These are phyloP conservation scores for Phyllosticta citribraziliensis DNA, from an alignment of 2,329 filamentous ascomycete genomes.

Conservation along the genomic window DNA sequence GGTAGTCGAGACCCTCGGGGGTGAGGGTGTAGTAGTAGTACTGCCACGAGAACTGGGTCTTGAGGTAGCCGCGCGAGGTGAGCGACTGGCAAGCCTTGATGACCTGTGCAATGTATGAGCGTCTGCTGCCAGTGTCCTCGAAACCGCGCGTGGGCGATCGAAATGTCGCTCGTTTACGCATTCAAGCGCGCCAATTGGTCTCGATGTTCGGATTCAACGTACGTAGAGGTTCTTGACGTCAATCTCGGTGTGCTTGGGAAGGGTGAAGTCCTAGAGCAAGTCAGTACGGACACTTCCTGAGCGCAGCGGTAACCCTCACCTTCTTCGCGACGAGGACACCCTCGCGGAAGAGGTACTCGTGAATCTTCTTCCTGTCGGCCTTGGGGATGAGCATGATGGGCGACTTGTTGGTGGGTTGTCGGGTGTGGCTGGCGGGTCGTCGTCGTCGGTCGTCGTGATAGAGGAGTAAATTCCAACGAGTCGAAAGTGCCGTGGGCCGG, in stretches of 20 bases:
- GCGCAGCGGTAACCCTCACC: constrained; percentile 38
- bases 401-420: constrained; percentile 7
- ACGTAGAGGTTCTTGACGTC: constrained; percentile 99
- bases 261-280: constrained; percentile 97
- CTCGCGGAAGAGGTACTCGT: constrained; percentile 87
- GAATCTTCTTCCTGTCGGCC: constrained; percentile 99
- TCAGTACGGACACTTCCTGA: constrained; percentile 15
- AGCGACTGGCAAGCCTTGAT: constrained; percentile 99
- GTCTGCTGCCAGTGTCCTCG: constrained; percentile 4
- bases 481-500: not conserved
- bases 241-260: constrained; percentile 93
- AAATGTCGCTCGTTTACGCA: not conserved
- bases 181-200: not conserved
- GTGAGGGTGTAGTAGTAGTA: constrained; percentile 98
- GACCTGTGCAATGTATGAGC: constrained; percentile 39
- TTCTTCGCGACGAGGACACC: constrained; percentile 12
- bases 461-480: constrained; percentile 2
- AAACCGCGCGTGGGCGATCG: not conserved
- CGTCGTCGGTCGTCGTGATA: constrained; percentile 9
- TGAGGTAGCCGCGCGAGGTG: constrained; percentile 95
- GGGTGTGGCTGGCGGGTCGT: constrained; percentile 8
- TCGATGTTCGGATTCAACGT: constrained; percentile 18
- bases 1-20: constrained; percentile 98
- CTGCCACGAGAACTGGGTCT: constrained; percentile 87
- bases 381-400: constrained; percentile 78